A percentile compares a stretch with the other conserved stretches of the same genome.
These are phyloP conservation scores for Diplogelasinospora grovesii DNA, from an alignment of 495 filamentous ascomycete genomes.

Conservation along the genomic window DNA sequence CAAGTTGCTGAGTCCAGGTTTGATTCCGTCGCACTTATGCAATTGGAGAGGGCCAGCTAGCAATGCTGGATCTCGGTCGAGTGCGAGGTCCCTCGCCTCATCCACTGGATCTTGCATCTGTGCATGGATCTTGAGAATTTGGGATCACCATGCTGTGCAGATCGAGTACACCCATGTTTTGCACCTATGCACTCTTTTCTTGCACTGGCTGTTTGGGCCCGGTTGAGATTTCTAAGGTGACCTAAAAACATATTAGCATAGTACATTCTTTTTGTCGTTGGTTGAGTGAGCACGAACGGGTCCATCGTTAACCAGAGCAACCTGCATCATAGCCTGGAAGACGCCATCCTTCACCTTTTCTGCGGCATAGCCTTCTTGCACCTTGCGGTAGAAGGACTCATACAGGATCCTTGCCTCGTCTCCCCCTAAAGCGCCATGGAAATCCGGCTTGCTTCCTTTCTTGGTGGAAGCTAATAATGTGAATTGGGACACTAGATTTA, in stretches of 20 bases:
- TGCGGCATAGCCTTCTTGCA: conserved; percentile 61
- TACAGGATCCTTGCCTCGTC: conserved; percentile 76
- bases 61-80: too few species aligned
- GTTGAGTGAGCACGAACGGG: conserved; percentile 69
- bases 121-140: too few species aligned
- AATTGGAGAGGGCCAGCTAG: too few species aligned
- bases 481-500: conserved; percentile 82
- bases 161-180: too few species aligned
- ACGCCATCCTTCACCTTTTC: conserved; percentile 89
- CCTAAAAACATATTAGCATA: too few species aligned
- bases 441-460: conserved; percentile 92
- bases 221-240: conserved; percentile 32
- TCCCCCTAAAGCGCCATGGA: conserved; percentile 77
- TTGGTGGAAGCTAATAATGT: conserved; percentile 87
- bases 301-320: conserved; percentile 87
- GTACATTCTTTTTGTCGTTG: too few species aligned
- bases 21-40: too few species aligned
- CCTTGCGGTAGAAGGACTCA: conserved; percentile 68
- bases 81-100: too few species aligned
- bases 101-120: too few species aligned
- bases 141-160: too few species aligned
- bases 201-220: conserved; percentile 14
- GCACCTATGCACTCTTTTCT: conserved; percentile 8
- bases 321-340: conserved; percentile 99
- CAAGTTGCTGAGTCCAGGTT: too few species aligned